Conservation (phyloP, 495 filamentous ascomycete species). For the Neurospora sp. region DNA sequence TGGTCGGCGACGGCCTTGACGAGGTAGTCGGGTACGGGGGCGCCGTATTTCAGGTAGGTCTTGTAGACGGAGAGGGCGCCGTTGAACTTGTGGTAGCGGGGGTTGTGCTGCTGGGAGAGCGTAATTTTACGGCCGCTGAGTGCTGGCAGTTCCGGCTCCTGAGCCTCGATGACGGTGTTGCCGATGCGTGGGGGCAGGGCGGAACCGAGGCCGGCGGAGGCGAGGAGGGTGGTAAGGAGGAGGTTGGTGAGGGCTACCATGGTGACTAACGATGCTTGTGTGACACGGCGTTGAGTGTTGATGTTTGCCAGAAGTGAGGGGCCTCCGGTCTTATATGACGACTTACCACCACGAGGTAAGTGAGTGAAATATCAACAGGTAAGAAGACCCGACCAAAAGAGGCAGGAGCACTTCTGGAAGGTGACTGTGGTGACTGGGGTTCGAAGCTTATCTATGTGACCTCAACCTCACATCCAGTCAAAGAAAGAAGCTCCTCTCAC, state of each 20-base stretch:
- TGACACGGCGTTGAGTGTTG: not conserved
- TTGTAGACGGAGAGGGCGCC: slow-evolving; percentile 46
- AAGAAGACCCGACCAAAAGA: not conserved
- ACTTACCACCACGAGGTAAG: not conserved
- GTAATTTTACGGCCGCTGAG: slow-evolving; percentile 22
- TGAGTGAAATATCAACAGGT: not conserved
- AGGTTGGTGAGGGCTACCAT: slow-evolving; percentile 13
- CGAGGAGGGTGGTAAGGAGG: slow-evolving; percentile 11
- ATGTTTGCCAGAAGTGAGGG: not conserved
- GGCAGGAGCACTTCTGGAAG: not conserved
- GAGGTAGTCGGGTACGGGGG: slow-evolving; percentile 26
- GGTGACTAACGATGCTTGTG: not conserved
- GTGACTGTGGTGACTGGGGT: not conserved
- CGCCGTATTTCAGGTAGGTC: slow-evolving; percentile 53
- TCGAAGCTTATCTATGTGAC: not conserved
- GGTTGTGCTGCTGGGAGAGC: slow-evolving; percentile 44
- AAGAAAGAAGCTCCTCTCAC: not conserved
- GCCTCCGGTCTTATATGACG: not conserved
- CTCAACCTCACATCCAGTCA: not conserved
- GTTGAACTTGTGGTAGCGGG: slow-evolving; percentile 30
- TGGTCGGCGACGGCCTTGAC: slow-evolving; percentile 21
- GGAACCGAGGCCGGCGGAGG: slow-evolving; percentile 10
- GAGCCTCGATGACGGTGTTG: slow-evolving; percentile 9
- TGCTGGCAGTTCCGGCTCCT: not conserved
- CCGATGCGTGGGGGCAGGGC: slow-evolving; percentile 24